Percentiles rank a stretch among this genome's conserved stretches.
Conservation (phyloP, 805 yeast genomes). For the Candida multigemmis region DNA sequence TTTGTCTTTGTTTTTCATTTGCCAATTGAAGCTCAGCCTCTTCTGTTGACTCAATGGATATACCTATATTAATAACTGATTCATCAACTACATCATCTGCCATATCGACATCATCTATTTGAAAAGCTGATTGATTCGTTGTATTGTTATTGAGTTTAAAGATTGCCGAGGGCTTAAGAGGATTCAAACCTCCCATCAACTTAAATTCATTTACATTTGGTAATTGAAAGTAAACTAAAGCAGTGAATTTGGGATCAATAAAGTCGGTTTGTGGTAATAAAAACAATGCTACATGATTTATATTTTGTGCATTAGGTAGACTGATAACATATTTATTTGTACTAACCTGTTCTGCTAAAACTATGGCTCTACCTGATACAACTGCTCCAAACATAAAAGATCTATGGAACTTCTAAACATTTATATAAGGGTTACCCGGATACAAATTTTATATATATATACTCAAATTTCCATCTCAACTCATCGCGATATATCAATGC, state of each 20-base stretch:
- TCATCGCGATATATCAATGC: too few species aligned
- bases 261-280: slow-evolving; percentile 70
- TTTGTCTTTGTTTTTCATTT: slow-evolving; percentile 21
- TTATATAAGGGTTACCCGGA: too few species aligned
- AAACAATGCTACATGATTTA: slow-evolving; percentile 78
- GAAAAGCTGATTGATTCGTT: slow-evolving; percentile 19
- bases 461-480: too few species aligned
- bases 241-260: slow-evolving; percentile 60
- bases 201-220: slow-evolving; percentile 55
- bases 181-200: slow-evolving; percentile 54
- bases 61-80: slow-evolving; percentile 51
- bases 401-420: not conserved
- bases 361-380: slow-evolving; percentile 62
- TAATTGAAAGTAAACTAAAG: slow-evolving; percentile 81
- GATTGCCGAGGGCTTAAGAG: slow-evolving; percentile 81
- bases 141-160: slow-evolving; percentile 60
- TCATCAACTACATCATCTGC: slow-evolving; percentile 20
- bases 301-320: slow-evolving; percentile 52
- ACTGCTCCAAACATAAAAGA: slow-evolving; percentile 63
- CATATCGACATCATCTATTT: slow-evolving; percentile 6
- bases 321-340: slow-evolving; percentile 55
- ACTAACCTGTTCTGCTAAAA: slow-evolving; percentile 58
- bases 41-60: slow-evolving; percentile 75
- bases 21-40: slow-evolving; percentile 55
- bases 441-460: too few species aligned